Percentiles rank a stretch among this genome's conserved stretches.
Evolutionary conservation across 2,329 filamentous ascomycete genomes (phyloP).

Genomic region (Penicillium sclerotiorum): DNA sequence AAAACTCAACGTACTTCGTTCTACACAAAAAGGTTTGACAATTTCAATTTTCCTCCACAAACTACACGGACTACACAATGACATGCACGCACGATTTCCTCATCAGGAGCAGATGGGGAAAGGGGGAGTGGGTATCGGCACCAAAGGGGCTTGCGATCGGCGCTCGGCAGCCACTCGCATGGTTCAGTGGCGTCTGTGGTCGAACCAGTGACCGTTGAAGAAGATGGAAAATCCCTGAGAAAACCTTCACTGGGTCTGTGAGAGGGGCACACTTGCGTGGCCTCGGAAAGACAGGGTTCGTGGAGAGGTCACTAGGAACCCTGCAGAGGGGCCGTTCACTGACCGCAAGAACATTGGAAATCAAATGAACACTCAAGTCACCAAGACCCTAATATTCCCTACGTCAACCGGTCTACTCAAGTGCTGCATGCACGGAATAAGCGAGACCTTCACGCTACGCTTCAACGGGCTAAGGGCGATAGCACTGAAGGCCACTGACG

Average conservation of each 20-base stretch:
- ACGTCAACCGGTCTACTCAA: too few species aligned
- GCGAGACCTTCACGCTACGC: background rate
- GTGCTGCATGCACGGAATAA: background rate
- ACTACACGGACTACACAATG: background rate
- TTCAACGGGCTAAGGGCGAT: too few species aligned
- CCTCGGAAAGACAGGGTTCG: too few species aligned
- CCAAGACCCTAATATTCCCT: background rate
- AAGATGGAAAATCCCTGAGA: background rate
- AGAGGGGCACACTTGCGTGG: constrained; percentile 17
- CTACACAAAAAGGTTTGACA: background rate
- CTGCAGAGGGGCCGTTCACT: too few species aligned
- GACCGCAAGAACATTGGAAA: background rate
- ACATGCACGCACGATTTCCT: background rate
- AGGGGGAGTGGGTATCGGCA: constrained; percentile 6
- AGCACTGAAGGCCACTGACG: constrained; percentile 3
- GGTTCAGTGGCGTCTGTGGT: constrained; percentile 14
- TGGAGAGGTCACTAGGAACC: too few species aligned
- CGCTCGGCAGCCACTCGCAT: constrained; percentile 10
- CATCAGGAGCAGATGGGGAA: background rate
- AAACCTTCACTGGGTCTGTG: constrained; percentile 14
- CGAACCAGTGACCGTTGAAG: constrained; percentile 16
- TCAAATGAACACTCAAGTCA: background rate
- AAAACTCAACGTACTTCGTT: too few species aligned
- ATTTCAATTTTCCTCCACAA: background rate
- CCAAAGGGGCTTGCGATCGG: constrained; percentile 13